Conservation (phyloP, 1,284 basidiomycete species). For the Blastosporella zonata region DNA sequence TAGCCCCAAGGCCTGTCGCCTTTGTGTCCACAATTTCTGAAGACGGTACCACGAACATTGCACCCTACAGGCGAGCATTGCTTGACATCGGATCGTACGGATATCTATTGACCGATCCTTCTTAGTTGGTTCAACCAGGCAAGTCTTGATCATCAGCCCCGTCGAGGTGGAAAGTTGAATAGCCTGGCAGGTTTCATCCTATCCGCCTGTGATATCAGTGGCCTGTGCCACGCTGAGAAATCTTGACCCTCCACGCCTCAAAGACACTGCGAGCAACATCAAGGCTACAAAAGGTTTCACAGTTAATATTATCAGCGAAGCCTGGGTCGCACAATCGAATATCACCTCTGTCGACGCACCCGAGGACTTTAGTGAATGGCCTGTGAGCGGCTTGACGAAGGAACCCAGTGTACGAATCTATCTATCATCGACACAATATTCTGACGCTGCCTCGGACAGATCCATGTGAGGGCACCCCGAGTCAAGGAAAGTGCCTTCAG, state of each 20-base stretch:
- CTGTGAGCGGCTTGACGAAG: constrained; percentile 60
- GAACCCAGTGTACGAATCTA: constrained; percentile 42
- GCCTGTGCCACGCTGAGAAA: constrained; percentile 33
- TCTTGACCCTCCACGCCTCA: constrained; percentile 27
- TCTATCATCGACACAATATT: neutral
- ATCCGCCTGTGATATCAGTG: constrained; percentile 60
- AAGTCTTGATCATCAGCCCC: neutral
- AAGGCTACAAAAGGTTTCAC: constrained; percentile 56
- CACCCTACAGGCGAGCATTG: constrained; percentile 50
- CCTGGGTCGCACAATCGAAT: constrained; percentile 66
- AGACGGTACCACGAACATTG: constrained; percentile 56
- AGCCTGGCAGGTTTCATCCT: constrained; percentile 44
- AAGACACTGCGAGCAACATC: constrained; percentile 64
- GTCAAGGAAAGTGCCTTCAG: constrained; percentile 71
- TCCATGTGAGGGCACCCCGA: constrained; percentile 56
- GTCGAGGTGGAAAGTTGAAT: too few species aligned
- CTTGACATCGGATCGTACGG: neutral
- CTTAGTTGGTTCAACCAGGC: constrained; percentile 28
- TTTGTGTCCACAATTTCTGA: constrained; percentile 60
- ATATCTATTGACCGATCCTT: neutral
- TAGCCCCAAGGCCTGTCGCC: constrained; percentile 66
- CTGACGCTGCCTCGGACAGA: constrained; percentile 26
- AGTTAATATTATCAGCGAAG: constrained; percentile 71
- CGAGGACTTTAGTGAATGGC: constrained; percentile 61
- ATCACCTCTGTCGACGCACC: constrained; percentile 59